Conservation (phyloP, 1,284 basidiomycete genomes). For the Violaceomyces palustris region DNA sequence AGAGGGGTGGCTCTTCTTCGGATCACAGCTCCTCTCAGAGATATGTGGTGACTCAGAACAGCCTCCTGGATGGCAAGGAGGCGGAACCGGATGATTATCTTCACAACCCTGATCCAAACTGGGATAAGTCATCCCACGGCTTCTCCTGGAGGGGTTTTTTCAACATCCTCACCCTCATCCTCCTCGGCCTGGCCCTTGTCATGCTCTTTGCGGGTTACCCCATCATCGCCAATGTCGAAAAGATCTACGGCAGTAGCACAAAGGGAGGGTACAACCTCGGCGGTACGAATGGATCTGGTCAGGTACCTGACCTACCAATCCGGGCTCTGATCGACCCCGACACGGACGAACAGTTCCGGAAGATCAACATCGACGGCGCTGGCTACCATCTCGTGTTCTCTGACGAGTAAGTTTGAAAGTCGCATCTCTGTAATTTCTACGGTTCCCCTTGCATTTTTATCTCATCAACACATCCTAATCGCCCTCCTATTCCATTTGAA, state of each 20-base stretch:
- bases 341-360: slow-evolving; percentile 19
- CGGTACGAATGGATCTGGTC: slow-evolving; percentile 56
- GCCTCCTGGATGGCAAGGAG: slow-evolving; percentile 7
- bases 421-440: too few species aligned
- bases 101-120: slow-evolving; percentile 29
- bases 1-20: too few species aligned
- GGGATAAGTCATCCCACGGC: slow-evolving; percentile 28
- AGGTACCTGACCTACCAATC: slow-evolving; percentile 33
- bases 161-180: slow-evolving; percentile 37
- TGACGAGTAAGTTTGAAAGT: slow-evolving; percentile 84
- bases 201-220: slow-evolving; percentile 51
- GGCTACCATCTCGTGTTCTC: slow-evolving; percentile 59
- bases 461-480: too few species aligned
- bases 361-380: not conserved
- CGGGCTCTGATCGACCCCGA: slow-evolving; percentile 35
- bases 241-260: slow-evolving; percentile 27
- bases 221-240: slow-evolving; percentile 33
- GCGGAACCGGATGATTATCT: slow-evolving; percentile 45
- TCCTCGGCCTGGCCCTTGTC: slow-evolving; percentile 35
- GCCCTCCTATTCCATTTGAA: too few species aligned
- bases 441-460: too few species aligned
- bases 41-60: not conserved
- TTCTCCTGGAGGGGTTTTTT: slow-evolving; percentile 36
- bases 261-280: slow-evolving; percentile 61
- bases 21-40: not conserved